Evolutionary conservation across 495 filamentous ascomycete species (phyloP), one percentile per base, ranked within the genome.

Genomic region (Tuber indicum): DNA sequence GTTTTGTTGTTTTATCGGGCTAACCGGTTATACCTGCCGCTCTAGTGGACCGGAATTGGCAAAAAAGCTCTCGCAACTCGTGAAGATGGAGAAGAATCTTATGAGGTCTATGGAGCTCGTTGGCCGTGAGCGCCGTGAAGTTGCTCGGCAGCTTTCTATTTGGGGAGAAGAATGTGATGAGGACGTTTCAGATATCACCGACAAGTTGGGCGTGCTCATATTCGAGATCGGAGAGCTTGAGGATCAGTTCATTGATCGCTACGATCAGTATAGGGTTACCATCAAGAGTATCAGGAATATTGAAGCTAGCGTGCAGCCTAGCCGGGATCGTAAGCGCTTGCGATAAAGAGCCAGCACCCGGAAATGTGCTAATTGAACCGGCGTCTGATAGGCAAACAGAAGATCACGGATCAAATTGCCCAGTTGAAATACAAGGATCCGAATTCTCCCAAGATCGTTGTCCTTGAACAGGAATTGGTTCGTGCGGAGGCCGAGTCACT

Each of bases 31-130:
- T 5, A 72, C 23, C 26, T 75, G 36, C 72, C 39, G 26, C 42
- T 76, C 6, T 41, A 83, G 82, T 85, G 96, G 96, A 75, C 96
- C 96, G 75, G 96, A 99, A 75, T 91, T 99, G 45, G 92, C 96
- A 74, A 95, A 96, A 88, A 99, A 99, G 90, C 90, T 99, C 75
- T 91, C 94, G 42, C 93, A 97, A 88, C 90, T 99, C 49, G 96
- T 99, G 77, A 98, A 99, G 88, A 98, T 99, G 96, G 96, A 99
- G 87, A 99, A 99, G 92, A 98, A 99, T 83, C 92, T 97, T 71
- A 99, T 99, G 96, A 92, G 96, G 83, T 97, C 94, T 84, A 91
- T 99, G 89, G 96, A 98, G 85, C 87, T 95, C 73, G 96, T 98
- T 62, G 92, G 94, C 46, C 90, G 93, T 79, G 96, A 98, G 88